Evolutionary conservation across 257 asterid species (phyloP).

Genomic region (Solanum sejunctum): DNA sequence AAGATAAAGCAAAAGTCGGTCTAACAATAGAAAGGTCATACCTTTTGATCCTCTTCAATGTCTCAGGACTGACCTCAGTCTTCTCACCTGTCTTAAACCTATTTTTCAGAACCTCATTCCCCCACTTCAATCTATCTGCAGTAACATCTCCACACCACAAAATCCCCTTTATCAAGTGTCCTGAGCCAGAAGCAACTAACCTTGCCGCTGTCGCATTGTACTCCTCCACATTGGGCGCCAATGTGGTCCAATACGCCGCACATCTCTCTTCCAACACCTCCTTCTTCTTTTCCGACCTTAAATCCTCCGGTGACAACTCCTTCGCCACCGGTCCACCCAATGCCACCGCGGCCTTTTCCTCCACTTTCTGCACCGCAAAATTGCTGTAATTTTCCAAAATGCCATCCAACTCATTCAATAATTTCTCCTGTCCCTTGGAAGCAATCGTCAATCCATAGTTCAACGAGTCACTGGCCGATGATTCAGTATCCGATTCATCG

Average conservation of each 20-base stretch:
- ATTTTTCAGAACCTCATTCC: constrained; percentile 62
- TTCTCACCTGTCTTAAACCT: constrained; percentile 51
- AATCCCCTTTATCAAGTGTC: constrained; percentile 79
- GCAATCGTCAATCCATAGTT: constrained; percentile 73
- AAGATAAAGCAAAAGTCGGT: background rate
- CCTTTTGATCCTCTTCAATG: constrained; percentile 80
- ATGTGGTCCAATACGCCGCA: constrained; percentile 88
- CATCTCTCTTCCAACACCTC: constrained; percentile 69
- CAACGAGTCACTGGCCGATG: constrained; percentile 17
- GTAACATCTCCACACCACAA: constrained; percentile 98
- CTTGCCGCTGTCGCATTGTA: constrained; percentile 72
- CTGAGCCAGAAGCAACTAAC: constrained; percentile 81
- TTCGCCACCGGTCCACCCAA: constrained; percentile 36
- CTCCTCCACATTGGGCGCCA: constrained; percentile 97
- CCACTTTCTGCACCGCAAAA: constrained; percentile 63
- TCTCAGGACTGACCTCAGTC: constrained; percentile 53
- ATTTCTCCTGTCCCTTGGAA: constrained; percentile 51
- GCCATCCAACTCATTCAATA: constrained; percentile 47
- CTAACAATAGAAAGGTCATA: constrained; percentile 3
- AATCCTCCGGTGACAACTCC: constrained; percentile 41
- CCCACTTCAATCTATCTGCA: constrained; percentile 70
- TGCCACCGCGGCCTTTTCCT: constrained; percentile 28
- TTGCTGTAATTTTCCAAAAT: constrained; percentile 45
- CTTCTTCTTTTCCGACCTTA: constrained; percentile 54
- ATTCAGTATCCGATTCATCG: background rate